These are phyloP conservation scores for Cercophora sp. DNA, from an alignment of 495 filamentous ascomycete genomes.

Conservation along the genomic window DNA sequence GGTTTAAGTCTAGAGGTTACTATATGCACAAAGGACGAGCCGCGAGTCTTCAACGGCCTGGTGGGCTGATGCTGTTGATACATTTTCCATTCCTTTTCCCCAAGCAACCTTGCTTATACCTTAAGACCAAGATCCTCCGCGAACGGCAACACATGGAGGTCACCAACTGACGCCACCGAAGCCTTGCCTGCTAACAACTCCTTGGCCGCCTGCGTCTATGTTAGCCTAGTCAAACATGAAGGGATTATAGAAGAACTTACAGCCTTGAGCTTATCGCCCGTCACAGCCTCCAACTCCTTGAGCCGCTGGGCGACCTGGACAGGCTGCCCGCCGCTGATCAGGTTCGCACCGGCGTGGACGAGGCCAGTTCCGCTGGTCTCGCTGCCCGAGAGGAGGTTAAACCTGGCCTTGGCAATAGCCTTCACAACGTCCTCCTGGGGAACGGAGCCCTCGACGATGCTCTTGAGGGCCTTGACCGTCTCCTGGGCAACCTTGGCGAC, in stretches of 20 bases:
- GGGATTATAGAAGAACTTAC: slow-evolving; percentile 52
- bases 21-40: slow-evolving; percentile 48
- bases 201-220: slow-evolving; percentile 68
- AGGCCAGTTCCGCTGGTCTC: slow-evolving; percentile 72
- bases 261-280: slow-evolving; percentile 77
- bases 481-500: slow-evolving; percentile 55
- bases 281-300: slow-evolving; percentile 74
- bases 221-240: slow-evolving; percentile 16
- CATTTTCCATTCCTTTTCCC: slow-evolving; percentile 32
- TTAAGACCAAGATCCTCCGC: slow-evolving; percentile 91
- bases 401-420: slow-evolving; percentile 89
- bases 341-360: slow-evolving; percentile 45
- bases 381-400: slow-evolving; percentile 79
- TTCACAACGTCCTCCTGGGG: slow-evolving; percentile 83
- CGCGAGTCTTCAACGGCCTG: slow-evolving; percentile 32
- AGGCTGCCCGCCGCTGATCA: slow-evolving; percentile 75
- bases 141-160: slow-evolving; percentile 83
- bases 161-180: slow-evolving; percentile 80
- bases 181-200: slow-evolving; percentile 83
- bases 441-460: slow-evolving; percentile 67
- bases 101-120: slow-evolving; percentile 60
- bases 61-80: slow-evolving; percentile 46
- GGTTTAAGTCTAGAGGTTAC: slow-evolving; percentile 39
- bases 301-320: slow-evolving; percentile 82
- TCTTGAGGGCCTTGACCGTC: slow-evolving; percentile 76